A percentile compares a stretch with the other conserved stretches of the same genome.
These are phyloP conservation scores for Phytopythium delawarense DNA, from an alignment of 352 stramenopile genomes.

Conservation along the genomic window DNA sequence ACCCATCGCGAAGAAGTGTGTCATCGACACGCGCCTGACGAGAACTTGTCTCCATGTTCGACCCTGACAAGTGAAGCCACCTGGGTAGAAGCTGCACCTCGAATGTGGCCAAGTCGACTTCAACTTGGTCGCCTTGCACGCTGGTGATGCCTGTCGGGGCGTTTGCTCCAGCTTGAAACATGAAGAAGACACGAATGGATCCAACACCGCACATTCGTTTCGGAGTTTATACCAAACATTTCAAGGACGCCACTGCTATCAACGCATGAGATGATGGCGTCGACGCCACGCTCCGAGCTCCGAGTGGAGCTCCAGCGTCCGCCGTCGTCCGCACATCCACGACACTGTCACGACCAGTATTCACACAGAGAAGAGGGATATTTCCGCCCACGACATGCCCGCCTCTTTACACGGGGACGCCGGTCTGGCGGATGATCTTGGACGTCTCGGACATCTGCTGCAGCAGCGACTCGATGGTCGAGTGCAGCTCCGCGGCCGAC, in stretches of 20 bases:
- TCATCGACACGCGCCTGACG: too few species aligned
- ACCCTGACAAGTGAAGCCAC: too few species aligned
- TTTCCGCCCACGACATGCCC: background rate
- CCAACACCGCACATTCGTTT: background rate
- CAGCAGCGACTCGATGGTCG: constrained; percentile 70
- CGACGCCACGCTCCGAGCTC: background rate
- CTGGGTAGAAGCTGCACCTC: too few species aligned
- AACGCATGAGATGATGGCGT: background rate
- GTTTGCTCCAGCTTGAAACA: too few species aligned
- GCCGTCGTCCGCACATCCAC: background rate
- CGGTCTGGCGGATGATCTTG: constrained; percentile 43
- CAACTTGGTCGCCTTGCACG: too few species aligned
- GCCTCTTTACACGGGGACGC: constrained; percentile 27
- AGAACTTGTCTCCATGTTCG: too few species aligned
- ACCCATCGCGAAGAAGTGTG: too few species aligned
- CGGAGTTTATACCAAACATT: background rate
- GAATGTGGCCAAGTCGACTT: too few species aligned
- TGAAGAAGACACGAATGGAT: too few species aligned
- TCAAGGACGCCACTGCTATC: background rate
- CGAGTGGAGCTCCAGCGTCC: background rate
- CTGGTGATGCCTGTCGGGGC: too few species aligned
- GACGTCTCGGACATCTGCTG: constrained; percentile 67
- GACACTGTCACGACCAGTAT: background rate
- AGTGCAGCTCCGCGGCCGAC: constrained; percentile 47
- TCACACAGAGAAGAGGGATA: background rate